Evolutionary conservation across 208 protist species (phyloP).

Genomic region (Angomonas ambiguus): DNA sequence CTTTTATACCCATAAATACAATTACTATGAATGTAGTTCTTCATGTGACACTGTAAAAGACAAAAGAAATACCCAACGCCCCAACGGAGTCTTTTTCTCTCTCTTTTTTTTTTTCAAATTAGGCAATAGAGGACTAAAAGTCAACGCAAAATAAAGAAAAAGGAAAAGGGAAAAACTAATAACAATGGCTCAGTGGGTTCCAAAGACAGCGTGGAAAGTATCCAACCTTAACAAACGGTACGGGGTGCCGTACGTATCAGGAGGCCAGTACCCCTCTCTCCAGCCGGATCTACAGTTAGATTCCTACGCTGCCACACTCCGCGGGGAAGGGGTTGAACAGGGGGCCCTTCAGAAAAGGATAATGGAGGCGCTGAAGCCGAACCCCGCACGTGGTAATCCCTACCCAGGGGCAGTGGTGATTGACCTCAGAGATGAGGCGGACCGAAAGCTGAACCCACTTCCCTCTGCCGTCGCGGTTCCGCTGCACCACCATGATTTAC

Average conservation of each 20-base stretch:
- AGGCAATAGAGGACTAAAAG: not conserved
- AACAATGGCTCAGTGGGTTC: constrained; percentile 83
- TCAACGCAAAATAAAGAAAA: not conserved
- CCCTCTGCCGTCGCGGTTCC: constrained; percentile 23
- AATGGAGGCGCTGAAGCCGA: constrained; percentile 9
- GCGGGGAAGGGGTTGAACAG: not conserved
- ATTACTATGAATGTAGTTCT: too few species aligned
- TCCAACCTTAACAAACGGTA: constrained; percentile 87
- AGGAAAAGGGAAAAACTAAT: too few species aligned
- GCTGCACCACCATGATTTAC: constrained; percentile 73
- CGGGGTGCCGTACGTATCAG: constrained; percentile 49
- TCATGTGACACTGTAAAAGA: too few species aligned
- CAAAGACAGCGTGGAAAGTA: constrained; percentile 84
- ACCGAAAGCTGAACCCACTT: constrained; percentile 29
- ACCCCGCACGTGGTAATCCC: constrained; percentile 5
- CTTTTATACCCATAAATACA: not conserved
- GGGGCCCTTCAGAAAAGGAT: constrained; percentile 12
- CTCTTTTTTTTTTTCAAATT: not conserved
- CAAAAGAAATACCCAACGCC: too few species aligned
- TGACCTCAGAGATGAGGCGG: constrained; percentile 50
- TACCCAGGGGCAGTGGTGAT: constrained; percentile 43
- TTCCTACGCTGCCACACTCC: constrained; percentile 19
- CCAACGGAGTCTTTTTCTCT: not conserved
- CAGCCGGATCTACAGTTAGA: constrained; percentile 21
- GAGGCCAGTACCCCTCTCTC: constrained; percentile 21